Evolutionary conservation across 2,329 filamentous ascomycete species (phyloP), one percentile per base, ranked within the genome.

Genomic region (Dothideomycetes sp.): DNA sequence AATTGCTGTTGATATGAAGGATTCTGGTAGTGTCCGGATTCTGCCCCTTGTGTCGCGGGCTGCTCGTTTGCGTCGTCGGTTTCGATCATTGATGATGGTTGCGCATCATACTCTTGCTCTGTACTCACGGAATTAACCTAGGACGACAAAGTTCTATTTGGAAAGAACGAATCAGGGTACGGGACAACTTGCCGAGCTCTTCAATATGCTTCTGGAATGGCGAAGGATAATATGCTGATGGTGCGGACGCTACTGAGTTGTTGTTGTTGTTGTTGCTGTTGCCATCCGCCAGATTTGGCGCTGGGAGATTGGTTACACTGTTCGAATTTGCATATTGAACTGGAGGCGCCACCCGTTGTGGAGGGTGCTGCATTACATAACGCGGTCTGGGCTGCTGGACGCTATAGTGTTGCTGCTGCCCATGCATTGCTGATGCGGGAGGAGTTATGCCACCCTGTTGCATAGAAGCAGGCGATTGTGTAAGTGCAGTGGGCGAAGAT

Each of bases 81-180:
- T 84, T 95, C 88, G 60, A 93, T 78, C 72, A 94, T 84, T 27
- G 56, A 53, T 43, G 49, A 52, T 86, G 60, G 76, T 53, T 52
- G 44, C 40, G 85, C 82, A 60, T 95, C 88, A 66, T 95, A 96
- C 69, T 96, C 89, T 73, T 94, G 87, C 69, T 96, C 89, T 95
- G 69, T 70, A 72, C 55, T 68, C 64, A 77, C 62, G 65, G 59
- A 70, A 74, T 83, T 68, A 81, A 72, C 67, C 71, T 78, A 77
- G 72, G 70, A 78, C 70, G 70, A 73, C 72, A 77, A 59, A 75
- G 69, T 66, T 73, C 71, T 68, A 71, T 70, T 55, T 52, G 48
- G 56, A 52, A 58, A 58, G 53, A 50, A 54, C 54, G 52, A 58
- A 36, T 60, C 60, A 70, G 56, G 62, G 65, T 64, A 62, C 54